Base-by-base conservation (phyloP, 1,284 basidiomycete genomes). In the Cerrena zonata region DNA sequence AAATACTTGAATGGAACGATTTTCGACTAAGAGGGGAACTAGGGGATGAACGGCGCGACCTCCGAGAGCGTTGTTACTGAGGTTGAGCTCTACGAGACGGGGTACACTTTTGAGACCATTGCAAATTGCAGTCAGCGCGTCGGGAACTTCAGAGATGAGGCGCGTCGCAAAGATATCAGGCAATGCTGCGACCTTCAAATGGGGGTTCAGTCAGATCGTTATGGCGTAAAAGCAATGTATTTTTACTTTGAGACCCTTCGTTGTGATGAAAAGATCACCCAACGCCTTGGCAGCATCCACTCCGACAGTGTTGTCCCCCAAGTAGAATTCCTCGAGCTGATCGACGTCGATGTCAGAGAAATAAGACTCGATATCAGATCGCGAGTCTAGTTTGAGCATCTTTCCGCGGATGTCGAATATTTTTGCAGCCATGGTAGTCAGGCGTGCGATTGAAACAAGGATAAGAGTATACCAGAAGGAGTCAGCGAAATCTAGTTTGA, bases 161-260 rank as follows among this genome's bases (percentile, higher is more conserved):
- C 96, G 88, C 46, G 94, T 92, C 10, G 95, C 98, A 73, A 99
- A 99, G 71, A 99, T 95, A 72, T 98, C 96, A 44, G 93, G 90
- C 59, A 98, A 90, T 74, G 98, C 88, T 58, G 93, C 95, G 50
- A 96, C 74, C 94, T 97, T n/a, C n/a, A n/a, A n/a, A n/a, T n/a
- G n/a, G n/a, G n/a, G n/a, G 61, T 30, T 40, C 4, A 19, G 41
- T 5, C 18, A 42, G 19, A 22, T 42, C 41, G 19, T 5, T 34
- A 45, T 40, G 41, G 48, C 50, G 40, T 26, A 42, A 19, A 25
- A 39, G 4, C 19, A 39, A 30, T 23, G 38, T 44, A 5, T 7
- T 51, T 54, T 39, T 22, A 58, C 94, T 78, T 88, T 89, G 51
- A 97, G 71, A 2, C 71, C 72, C 47, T 78, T 76, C 43, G 91